Evolutionary conservation across 2,329 filamentous ascomycete genomes (phyloP), one percentile per base, ranked within the genome.

Genomic region (Beauveria pseudobassiana): DNA sequence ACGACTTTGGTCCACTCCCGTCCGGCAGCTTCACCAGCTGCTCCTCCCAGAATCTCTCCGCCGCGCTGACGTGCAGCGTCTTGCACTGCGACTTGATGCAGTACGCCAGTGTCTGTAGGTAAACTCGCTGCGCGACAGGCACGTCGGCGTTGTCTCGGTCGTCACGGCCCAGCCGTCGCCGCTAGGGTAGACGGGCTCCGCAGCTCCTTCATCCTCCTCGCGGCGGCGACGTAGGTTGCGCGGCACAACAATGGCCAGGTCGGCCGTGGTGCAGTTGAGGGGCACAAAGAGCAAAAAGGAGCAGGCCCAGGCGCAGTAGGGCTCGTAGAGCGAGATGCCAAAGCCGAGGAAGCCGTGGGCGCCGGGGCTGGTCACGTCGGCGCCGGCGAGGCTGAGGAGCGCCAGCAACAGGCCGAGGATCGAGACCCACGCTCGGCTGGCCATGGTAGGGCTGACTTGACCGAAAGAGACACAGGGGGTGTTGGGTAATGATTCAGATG

Each of bases 221-320:
- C 14, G 34, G 48, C 48, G 48, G 20, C 28, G 22, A 6, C 28
- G 43, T 9, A 30, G 49, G 16, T 55, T 51, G 16, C 26, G 22
- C 38, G 45, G 43, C 5, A 34, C 51, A 20, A 45, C 16, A 20
- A 45, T 20, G 51, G 46, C 43, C 38, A 60, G 43, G 50, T 63
- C 62, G n/a, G 14, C 55, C 16, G 58, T 63, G 14, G 67, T 66
- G 62, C 69, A 71, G 52, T 66, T 64, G 4, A 70, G 64, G n/a
- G 65, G 63, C 43, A 64, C 65, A 50, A 64, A 64, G 51, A 70
- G 61, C 34, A 61, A 60, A 28, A 64, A 66, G 2, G 65, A 65
- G 52, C 71, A 72, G 16, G 68, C 65, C 50, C 68, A 73, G 14
- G 72, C 69, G 51, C 72, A 74, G 14, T 66, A 64, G 4, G 71